phyloP scores from a whole-genome alignment of 1,139 yeast genomes.

The Scheffersomyces stambukii region DNA sequence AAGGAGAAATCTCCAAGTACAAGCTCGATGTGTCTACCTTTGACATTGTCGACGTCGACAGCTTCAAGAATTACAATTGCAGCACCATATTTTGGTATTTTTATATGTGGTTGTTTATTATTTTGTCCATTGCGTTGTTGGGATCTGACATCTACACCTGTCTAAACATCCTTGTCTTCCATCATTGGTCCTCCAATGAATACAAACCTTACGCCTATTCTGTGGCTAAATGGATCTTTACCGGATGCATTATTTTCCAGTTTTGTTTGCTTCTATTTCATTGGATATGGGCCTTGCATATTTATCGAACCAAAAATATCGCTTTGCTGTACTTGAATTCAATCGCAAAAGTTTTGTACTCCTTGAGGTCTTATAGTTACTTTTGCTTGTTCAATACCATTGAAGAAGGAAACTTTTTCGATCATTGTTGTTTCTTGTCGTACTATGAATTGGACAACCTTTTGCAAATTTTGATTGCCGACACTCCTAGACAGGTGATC shows the following conservation, averaged over 20 bases:
- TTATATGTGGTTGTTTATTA: constrained; percentile 45
- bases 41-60: constrained; percentile 35
- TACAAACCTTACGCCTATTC: constrained; percentile 55
- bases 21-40: constrained; percentile 40
- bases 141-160: constrained; percentile 81
- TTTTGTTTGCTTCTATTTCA: constrained; percentile 57
- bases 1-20: constrained; percentile 27
- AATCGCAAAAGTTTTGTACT: constrained; percentile 56
- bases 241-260: constrained; percentile 80
- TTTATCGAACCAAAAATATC: constrained; percentile 59
- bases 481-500: constrained; percentile 84
- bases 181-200: constrained; percentile 63
- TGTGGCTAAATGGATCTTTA: constrained; percentile 72
- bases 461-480: constrained; percentile 63
- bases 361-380: constrained; percentile 54
- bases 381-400: constrained; percentile 72
- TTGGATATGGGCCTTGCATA: constrained; percentile 54
- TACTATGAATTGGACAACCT: constrained; percentile 68
- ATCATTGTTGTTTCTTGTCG: constrained; percentile 63
- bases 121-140: constrained; percentile 55
- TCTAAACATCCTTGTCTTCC: constrained; percentile 67
- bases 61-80: constrained; percentile 52
- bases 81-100: constrained; percentile 54
- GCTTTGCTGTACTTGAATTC: constrained; percentile 68
- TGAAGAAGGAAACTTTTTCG: constrained; percentile 61